Evolutionary conservation across 768 basidiomycete species (phyloP), one percentile per base, ranked within the genome.

Genomic region (Royoungia palumana): DNA sequence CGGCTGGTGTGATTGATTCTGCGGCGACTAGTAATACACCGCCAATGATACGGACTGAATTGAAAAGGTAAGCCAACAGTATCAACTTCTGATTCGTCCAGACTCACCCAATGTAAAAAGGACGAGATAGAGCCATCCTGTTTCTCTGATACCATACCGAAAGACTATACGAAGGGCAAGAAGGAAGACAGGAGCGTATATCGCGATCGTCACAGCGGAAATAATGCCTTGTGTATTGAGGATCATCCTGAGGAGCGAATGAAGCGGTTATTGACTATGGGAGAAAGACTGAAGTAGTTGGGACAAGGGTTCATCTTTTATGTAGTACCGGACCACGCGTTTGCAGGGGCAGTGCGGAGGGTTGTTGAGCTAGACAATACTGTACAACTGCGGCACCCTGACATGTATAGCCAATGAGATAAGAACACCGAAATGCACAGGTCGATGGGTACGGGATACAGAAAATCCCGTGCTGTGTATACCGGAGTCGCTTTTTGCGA

Each of bases 91-190:
- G 28, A 21, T 6, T 14, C 3, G 2, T 30, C 11, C 35, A 12
- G 27, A 70, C 80, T 61, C 52, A 83, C 84, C 65, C 37, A 77
- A 52, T 11, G 82, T 75, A 52, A 87, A 84, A 12, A 83, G 65
- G 38, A 78, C 71, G n/a, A 87, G 71, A 53, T 79, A 78, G n/a
- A 86, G 63, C 83, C 83, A 88, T 50, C 82, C 85, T 25, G 75
- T 79, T 62, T 82, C 77, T 36, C 75, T 72, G 48, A 77, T 64
- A 55, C 84, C 79, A 71, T 86, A 81, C 27, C 74, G 78, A 42
- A 73, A 58, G 41, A 74, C 65, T 40, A 84, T 63, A 35, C 73
- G 61, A 41, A 75, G 25, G 1, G 79, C 72, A 32, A 82, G 44
- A 44, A 70, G 51, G 19, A 77, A 62, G 57, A 86, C 62, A 22